phyloP scores from a whole-genome alignment of 2,329 filamentous ascomycete genomes.

The Trichophaea hybrida region DNA sequence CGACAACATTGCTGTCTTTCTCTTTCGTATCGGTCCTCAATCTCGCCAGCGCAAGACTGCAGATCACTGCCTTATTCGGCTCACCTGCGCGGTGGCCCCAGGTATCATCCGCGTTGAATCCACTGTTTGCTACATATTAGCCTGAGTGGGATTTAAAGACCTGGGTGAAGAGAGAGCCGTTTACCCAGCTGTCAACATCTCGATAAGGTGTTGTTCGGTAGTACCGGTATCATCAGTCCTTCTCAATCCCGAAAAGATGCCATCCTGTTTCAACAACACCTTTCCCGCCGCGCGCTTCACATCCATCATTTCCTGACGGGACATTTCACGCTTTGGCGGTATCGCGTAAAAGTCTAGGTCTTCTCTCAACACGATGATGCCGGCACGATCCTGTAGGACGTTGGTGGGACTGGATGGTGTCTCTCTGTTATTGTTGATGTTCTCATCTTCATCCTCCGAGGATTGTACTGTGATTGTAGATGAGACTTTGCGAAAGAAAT shows the following conservation, averaged over 20 bases:
- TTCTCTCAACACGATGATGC: slow-evolving; percentile 91
- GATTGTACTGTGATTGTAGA: slow-evolving; percentile 64
- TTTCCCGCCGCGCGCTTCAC: slow-evolving; percentile 84
- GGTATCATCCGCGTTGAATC: slow-evolving; percentile 86
- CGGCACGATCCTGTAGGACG: slow-evolving; percentile 73
- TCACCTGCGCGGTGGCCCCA: slow-evolving; percentile 98
- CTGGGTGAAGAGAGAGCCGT: slow-evolving; percentile 29
- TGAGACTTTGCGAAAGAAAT: slow-evolving; percentile 91
- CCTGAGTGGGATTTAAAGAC: background rate
- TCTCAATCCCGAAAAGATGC: slow-evolving; percentile 89
- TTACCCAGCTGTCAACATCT: slow-evolving; percentile 97
- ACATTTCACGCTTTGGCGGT: slow-evolving; percentile 70
- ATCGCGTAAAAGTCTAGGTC: slow-evolving; percentile 97
- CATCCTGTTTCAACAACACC: slow-evolving; percentile 74
- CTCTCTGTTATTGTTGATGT: slow-evolving; percentile 1
- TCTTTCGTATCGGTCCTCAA: slow-evolving; percentile 75
- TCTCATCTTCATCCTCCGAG: slow-evolving; percentile 51
- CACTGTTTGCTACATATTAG: slow-evolving; percentile 40
- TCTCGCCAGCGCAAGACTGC: slow-evolving; percentile 82
- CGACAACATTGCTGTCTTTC: slow-evolving; percentile 63
- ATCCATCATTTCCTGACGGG: slow-evolving; percentile 80
- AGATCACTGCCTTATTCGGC: slow-evolving; percentile 96
- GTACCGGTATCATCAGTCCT: slow-evolving; percentile 92
- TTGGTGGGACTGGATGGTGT: slow-evolving; percentile 32
- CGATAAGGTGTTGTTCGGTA: slow-evolving; percentile 94